A percentile compares a stretch with the other conserved stretches of the same genome.
Evolutionary conservation across 768 basidiomycete genomes (phyloP).

Genomic region (Lactarius evosmus): DNA sequence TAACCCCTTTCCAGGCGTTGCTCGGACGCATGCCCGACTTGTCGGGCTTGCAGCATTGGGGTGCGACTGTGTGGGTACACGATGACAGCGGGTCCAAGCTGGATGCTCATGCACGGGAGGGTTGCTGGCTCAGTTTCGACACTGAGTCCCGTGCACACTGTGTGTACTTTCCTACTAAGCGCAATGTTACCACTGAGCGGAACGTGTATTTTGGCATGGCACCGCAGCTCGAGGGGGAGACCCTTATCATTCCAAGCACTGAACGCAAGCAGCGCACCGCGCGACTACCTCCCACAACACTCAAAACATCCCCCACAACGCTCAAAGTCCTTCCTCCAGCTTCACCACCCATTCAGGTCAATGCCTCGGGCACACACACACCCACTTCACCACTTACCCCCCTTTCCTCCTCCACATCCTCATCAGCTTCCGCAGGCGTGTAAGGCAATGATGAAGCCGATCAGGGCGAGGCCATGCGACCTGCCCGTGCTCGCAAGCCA

Average conservation of each 20-base stretch:
- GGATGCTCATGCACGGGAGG: neutral
- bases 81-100: neutral
- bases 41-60: neutral
- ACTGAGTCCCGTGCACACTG: neutral
- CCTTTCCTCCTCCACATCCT: too few species aligned
- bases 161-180: neutral
- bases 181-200: neutral
- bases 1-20: slow-evolving; percentile 28
- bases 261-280: neutral
- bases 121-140: neutral
- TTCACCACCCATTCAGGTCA: neutral
- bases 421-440: too few species aligned
- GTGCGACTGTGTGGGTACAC: neutral
- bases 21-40: slow-evolving; percentile 21
- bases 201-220: neutral
- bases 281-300: neutral
- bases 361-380: neutral
- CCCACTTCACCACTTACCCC: neutral
- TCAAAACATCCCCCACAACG: neutral
- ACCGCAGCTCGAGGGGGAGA: neutral
- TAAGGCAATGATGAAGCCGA: too few species aligned
- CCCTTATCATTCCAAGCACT: neutral
- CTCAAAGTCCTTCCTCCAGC: neutral
- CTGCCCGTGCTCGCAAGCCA: neutral
- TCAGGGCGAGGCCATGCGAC: neutral